These are phyloP conservation scores for Fusarium drepaniforme DNA, from an alignment of 2,329 filamentous ascomycete species.

Conservation along the genomic window DNA sequence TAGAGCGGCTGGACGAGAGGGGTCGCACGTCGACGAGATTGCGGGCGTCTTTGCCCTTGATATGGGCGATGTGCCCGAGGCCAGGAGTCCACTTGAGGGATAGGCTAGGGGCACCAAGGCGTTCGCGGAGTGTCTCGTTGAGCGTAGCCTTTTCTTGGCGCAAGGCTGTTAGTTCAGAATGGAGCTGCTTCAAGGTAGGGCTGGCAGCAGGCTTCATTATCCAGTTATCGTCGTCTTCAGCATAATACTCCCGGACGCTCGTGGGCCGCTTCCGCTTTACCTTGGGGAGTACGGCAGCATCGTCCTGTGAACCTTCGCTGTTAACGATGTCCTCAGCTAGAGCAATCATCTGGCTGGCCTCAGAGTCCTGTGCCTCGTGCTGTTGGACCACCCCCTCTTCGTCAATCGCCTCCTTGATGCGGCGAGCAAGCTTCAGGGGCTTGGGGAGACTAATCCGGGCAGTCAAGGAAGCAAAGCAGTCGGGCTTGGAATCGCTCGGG, in stretches of 20 bases:
- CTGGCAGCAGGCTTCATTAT: slow-evolving; percentile 79
- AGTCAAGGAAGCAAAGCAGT: slow-evolving; percentile 60
- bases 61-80: slow-evolving; percentile 90
- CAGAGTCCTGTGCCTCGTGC: slow-evolving; percentile 80
- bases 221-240: slow-evolving; percentile 71
- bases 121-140: slow-evolving; percentile 69
- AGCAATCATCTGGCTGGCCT: slow-evolving; percentile 76
- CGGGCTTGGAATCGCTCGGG: slow-evolving; percentile 14
- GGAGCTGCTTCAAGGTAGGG: slow-evolving; percentile 72
- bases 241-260: slow-evolving; percentile 69
- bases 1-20: slow-evolving; percentile 85
- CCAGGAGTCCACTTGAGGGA: slow-evolving; percentile 88
- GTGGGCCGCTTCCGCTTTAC: slow-evolving; percentile 58
- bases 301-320: slow-evolving; percentile 73
- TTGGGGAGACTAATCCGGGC: slow-evolving; percentile 74
- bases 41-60: slow-evolving; percentile 82
- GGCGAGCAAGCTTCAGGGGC: slow-evolving; percentile 75
- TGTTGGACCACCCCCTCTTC: slow-evolving; percentile 89
- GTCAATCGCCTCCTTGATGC: slow-evolving; percentile 85
- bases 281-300: slow-evolving; percentile 67
- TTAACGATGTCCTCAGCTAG: slow-evolving; percentile 79
- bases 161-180: slow-evolving; percentile 73
- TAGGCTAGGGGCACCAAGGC: slow-evolving; percentile 73
- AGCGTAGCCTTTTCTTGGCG: slow-evolving; percentile 71
- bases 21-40: slow-evolving; percentile 49